Base-by-base conservation (phyloP, 495 filamentous ascomycete genomes). In the Daldinia caldariorum region DNA sequence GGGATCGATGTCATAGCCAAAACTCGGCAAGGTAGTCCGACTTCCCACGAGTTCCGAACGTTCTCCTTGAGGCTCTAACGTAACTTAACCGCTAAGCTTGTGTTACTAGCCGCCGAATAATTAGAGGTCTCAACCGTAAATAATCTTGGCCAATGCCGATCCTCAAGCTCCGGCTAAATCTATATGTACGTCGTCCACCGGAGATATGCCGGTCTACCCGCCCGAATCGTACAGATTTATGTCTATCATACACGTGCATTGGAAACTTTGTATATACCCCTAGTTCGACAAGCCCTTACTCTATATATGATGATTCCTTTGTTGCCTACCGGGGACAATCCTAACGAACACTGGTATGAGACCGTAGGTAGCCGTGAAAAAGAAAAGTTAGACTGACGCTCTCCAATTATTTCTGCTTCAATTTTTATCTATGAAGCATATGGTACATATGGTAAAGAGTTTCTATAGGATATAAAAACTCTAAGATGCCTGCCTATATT, bases 91-190 rank as follows among this genome's bases (percentile, higher is more conserved):
- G 68, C 31, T 57, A 22, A 50, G 58, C 58, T 61, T 70, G 43
- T 58, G 18, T 38, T 37, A 9, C 7, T 16, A 63, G 37, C 20
- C 38, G 18, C 54, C 37, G 35, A 50, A 32, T 61, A 47, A 60
- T 67, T 63, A 38, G 59, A 45, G 31, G 9, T 20, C 45, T 47
- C 55, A 29, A 49, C 41, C 13, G 35, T 39, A 39, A 54, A 4
- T n/a, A 9, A 51, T 50, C 37, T 62, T 71, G 45, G 62, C 58
- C 32, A 14, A 54, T 37, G 58, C 57, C 29, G 61, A 70, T 66
- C 68, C 6, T 20, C 32, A 61, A 26, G 20, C 29, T 60, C 56
- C 56, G 67, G 67, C 61, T 70, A 70, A 70, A 70, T 70, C 37
- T 39, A 5, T 16, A 53, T 32, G 34, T 38, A 14, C 9, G 26